Percentiles rank a stretch among this genome's conserved stretches.
These are phyloP conservation scores for Parsonsia alboflavescens DNA, from an alignment of 257 asterid genomes.

Conservation along the genomic window DNA sequence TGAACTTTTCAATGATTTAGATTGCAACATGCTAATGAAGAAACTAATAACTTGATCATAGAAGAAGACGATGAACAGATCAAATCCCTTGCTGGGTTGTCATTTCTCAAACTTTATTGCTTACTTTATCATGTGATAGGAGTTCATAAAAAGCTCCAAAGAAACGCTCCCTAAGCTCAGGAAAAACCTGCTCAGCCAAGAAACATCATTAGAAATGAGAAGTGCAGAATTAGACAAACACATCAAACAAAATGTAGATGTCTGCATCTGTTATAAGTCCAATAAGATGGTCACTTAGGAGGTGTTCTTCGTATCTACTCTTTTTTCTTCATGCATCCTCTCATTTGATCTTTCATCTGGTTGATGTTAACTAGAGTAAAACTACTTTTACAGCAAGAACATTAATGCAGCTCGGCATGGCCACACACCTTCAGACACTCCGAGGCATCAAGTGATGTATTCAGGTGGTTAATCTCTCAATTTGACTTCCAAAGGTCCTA, in stretches of 20 bases:
- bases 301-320: background rate
- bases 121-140: constrained; percentile 81
- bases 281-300: background rate
- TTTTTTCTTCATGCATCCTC: background rate
- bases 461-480: background rate
- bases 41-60: background rate
- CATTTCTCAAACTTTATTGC: constrained; percentile 20
- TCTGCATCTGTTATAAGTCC: background rate
- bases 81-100: constrained; percentile 12
- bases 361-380: background rate
- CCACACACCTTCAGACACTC: background rate
- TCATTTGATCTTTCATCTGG: background rate
- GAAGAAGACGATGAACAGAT: background rate
- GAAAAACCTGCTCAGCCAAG: constrained; percentile 44
- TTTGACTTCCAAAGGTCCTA: constrained; percentile 6
- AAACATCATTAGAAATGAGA: background rate
- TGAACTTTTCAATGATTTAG: background rate
- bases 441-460: background rate
- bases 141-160: constrained; percentile 82
- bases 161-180: constrained; percentile 71
- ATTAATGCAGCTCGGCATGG: background rate
- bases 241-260: background rate
- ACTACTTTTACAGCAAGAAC: background rate
- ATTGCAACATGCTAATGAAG: constrained; percentile 5
- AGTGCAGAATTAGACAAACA: background rate